These are phyloP conservation scores for Ruellia speciosa DNA, from an alignment of 305 asterid genomes.

Conservation along the genomic window DNA sequence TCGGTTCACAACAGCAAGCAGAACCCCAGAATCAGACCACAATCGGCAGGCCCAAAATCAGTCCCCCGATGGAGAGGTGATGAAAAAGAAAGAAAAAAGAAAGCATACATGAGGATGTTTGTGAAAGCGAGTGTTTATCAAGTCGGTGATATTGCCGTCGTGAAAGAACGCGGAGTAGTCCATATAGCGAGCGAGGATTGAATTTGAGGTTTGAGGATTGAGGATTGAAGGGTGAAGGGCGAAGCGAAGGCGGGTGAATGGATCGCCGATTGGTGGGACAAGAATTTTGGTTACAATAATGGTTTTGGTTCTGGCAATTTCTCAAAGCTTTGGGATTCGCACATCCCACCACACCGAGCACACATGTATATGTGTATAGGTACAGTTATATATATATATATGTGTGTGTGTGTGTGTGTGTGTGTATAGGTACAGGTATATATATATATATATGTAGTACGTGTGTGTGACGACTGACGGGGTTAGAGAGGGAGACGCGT, in stretches of 20 bases:
- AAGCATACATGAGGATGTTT: slow-evolving; percentile 35
- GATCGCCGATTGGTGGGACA: background rate
- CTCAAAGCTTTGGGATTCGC: background rate
- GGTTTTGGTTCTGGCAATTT: background rate
- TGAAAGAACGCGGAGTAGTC: slow-evolving; percentile 43
- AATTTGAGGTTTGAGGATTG: too few species aligned
- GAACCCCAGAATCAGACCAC: background rate
- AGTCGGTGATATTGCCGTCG: slow-evolving; percentile 79
- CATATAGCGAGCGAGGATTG: slow-evolving; percentile 21
- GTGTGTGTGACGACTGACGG: background rate
- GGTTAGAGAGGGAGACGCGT: background rate
- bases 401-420: too few species aligned
- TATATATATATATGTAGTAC: too few species aligned
- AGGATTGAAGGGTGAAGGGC: too few species aligned
- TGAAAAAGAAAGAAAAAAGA: background rate
- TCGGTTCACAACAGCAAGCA: background rate
- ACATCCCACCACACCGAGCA: too few species aligned
- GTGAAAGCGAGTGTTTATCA: slow-evolving; percentile 56
- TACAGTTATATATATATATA: too few species aligned
- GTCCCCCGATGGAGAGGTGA: slow-evolving; percentile 2
- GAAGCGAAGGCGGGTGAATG: background rate
- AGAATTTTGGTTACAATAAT: background rate
- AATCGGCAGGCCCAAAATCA: slow-evolving; percentile 6
- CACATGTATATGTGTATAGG: background rate
- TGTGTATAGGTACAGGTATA: background rate